A percentile compares a stretch with the other conserved stretches of the same genome.
Evolutionary conservation across 768 basidiomycete genomes (phyloP).

Genomic region (Fibroporia radiculosa): DNA sequence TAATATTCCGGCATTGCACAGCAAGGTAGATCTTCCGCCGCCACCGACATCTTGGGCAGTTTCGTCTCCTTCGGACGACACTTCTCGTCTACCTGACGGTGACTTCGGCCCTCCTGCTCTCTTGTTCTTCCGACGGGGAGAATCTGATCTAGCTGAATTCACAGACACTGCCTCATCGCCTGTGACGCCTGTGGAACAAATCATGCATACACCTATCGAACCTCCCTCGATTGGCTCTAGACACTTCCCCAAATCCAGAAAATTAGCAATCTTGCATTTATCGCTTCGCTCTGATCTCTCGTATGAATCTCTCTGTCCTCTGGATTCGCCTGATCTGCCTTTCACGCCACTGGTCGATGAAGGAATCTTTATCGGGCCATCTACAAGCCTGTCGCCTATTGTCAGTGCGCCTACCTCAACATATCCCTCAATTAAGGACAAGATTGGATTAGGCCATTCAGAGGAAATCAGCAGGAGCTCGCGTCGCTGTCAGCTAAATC

Average conservation of each 20-base stretch:
- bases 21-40: slow-evolving; percentile 17
- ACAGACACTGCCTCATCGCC: slow-evolving; percentile 1
- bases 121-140: not conserved
- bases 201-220: slow-evolving; percentile 19
- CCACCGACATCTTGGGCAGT: slow-evolving; percentile 6
- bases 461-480: too few relatives aligned
- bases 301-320: not conserved
- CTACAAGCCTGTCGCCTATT: too few relatives aligned
- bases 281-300: slow-evolving; percentile 1
- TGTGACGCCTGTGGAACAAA: slow-evolving; percentile 22
- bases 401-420: too few relatives aligned
- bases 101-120: not conserved
- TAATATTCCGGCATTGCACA: slow-evolving; percentile 20
- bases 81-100: slow-evolving; percentile 6
- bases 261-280: slow-evolving; percentile 1
- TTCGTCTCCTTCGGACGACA: not conserved
- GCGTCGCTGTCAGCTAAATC: too few relatives aligned
- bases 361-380: too few relatives aligned
- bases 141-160: not conserved
- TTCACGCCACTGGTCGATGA: not conserved
- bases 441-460: too few relatives aligned
- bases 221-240: slow-evolving; percentile 16
- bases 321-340: not conserved
- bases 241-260: slow-evolving; percentile 4
- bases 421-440: too few relatives aligned